These are phyloP conservation scores for Aspergillus heteromorphus DNA, from an alignment of 495 filamentous ascomycete species.

Conservation along the genomic window DNA sequence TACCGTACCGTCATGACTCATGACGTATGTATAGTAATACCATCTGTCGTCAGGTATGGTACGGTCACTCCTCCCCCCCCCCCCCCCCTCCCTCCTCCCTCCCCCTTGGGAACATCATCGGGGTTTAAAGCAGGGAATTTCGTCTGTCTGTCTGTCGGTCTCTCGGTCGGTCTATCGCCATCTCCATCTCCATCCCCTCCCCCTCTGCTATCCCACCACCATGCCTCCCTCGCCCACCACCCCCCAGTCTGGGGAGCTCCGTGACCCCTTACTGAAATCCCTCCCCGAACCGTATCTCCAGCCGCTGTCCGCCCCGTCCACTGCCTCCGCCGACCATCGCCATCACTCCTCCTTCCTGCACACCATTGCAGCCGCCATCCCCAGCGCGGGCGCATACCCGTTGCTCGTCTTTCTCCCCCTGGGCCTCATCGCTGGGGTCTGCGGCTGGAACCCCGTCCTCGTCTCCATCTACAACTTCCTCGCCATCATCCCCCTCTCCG, in stretches of 20 bases:
- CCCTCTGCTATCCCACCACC: not conserved
- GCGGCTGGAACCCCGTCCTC: constrained; percentile 16
- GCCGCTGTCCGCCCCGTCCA: not conserved
- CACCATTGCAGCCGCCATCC: not conserved
- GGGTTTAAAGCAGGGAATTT: too few relatives aligned
- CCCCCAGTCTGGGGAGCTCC: not conserved
- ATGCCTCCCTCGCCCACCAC: not conserved
- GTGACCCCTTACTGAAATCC: not conserved
- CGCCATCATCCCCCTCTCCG: constrained; percentile 22
- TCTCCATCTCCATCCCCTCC: not conserved
- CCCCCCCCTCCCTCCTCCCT: not conserved
- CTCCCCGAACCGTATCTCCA: not conserved
- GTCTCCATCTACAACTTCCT: constrained; percentile 24
- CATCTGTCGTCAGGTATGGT: not conserved
- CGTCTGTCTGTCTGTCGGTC: too few relatives aligned
- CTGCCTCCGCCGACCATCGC: not conserved
- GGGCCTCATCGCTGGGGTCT: constrained; percentile 12
- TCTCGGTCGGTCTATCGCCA: too few relatives aligned
- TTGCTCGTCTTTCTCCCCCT: constrained; percentile 12
- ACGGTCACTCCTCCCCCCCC: not conserved
- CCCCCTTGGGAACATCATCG: too few relatives aligned
- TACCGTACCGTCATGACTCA: not conserved
- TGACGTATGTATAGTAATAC: too few relatives aligned
- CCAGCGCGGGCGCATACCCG: not conserved
- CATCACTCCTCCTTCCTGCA: not conserved